Conservation (phyloP, 2,329 filamentous ascomycete species). For the Fusarium tuaranense region DNA sequence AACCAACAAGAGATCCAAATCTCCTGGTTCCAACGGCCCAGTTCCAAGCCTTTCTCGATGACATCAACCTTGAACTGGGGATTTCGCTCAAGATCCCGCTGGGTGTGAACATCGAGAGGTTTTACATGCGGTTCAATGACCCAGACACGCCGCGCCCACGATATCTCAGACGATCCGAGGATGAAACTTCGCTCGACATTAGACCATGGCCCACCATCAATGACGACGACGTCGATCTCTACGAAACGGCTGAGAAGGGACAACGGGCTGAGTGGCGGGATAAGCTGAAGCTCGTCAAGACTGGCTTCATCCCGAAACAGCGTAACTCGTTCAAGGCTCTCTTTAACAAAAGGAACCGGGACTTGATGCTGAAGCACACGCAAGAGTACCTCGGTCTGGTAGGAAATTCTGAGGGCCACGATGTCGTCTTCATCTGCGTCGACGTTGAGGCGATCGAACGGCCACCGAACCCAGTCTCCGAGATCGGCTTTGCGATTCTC, state of each 20-base stretch:
- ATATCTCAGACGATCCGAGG: constrained; percentile 71
- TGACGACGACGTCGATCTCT: constrained; percentile 48
- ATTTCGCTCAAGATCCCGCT: constrained; percentile 69
- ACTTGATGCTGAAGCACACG: constrained; percentile 70
- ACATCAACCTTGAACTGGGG: constrained; percentile 71
- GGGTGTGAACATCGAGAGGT: constrained; percentile 62
- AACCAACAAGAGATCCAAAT: constrained; percentile 62
- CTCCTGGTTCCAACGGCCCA: constrained; percentile 77
- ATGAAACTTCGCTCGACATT: constrained; percentile 51
- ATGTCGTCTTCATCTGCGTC: constrained; percentile 76
- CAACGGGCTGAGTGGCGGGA: constrained; percentile 33
- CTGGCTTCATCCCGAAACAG: constrained; percentile 33
- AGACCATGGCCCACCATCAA: constrained; percentile 51
- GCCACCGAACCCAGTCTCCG: constrained; percentile 76
- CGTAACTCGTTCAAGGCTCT: constrained; percentile 59
- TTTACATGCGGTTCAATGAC: constrained; percentile 71
- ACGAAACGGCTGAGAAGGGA: constrained; percentile 39
- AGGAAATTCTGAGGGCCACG: constrained; percentile 9
- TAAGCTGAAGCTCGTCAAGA: constrained; percentile 39
- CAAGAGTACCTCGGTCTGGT: constrained; percentile 78
- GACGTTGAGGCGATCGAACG: constrained; percentile 87
- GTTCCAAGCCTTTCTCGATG: constrained; percentile 71
- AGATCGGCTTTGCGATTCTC: constrained; percentile 85
- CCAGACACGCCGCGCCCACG: constrained; percentile 73
- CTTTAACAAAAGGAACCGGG: constrained; percentile 61